Base-by-base conservation (phyloP, 345 rosid species). In the Anacardium occidentale region DNA sequence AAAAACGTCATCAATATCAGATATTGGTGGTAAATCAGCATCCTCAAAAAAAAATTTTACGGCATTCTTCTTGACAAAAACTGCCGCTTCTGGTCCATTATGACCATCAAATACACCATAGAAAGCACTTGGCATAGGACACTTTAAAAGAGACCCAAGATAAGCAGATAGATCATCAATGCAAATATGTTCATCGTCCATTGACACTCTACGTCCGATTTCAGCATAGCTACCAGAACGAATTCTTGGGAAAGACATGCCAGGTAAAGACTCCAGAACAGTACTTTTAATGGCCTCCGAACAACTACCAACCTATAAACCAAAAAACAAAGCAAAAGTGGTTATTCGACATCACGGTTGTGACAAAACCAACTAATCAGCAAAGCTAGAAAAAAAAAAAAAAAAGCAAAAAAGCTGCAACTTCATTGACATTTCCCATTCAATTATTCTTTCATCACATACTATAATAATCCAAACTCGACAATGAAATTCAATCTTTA, bases 61-160 rank as follows among this genome's bases (percentile, higher is more conserved):
- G 1, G 92, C 92, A 73, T 94, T 89, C 79, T 83, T 85, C 79
- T 88, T 90, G 74, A 94, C 54, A 53, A 85, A 90, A 61, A 92
- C 76, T 63, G 98, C 94, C 20, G 98, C 98, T 56, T 90, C 94
- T 63, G 91, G 80, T 58, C 97, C 97, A 64, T 97, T 94, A 76
- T 94, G 97, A 34, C 98, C 97, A 78, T 94, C 98, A 75, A 94
- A 94, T 47, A 94, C 96, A 37, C 90, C 97, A 77, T 89, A 94
- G 78, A 94, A 94, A 65, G 98, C 89, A 83, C 86, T 90, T 0
- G 94, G 97, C 53, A 71, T 76, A 34, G 80, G 79, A 64, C 81
- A 80, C 68, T 88, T 81, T 62, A 74, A 79, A 70, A 85, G 81
- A 59, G 92, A 86, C 7, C 86, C 84, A 52, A 89, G 59, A 54